Evolutionary conservation across 768 basidiomycete genomes (phyloP), one percentile per base, ranked within the genome.

Genomic region (Pisolithus microcarpus): DNA sequence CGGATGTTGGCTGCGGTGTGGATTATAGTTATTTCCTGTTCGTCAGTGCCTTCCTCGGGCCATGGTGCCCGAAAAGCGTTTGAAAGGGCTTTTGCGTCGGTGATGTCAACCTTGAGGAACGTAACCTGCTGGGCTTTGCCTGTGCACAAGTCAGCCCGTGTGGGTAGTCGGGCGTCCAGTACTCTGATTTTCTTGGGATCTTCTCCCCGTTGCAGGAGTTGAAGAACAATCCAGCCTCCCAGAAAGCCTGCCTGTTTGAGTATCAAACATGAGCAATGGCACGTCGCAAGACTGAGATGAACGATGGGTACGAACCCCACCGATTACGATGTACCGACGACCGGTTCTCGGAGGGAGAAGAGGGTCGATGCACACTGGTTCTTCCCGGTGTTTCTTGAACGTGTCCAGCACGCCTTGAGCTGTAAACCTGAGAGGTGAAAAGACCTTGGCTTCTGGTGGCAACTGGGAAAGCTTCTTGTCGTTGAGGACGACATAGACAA

Each of bases 1-100:
- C 85, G 84, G 55, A 89, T 88, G 56, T 76, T 85, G 16, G 87
- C 84, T 0, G 83, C 87, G 19, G 84, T 84, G 60, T 89, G 85
- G 63, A 87, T 85, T 8, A 90, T 76, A 1, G 87, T 86, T 19
- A 84, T 67, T 10, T 68, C 60, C 8, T 60, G 60, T 21, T 60
- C 60, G 15, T 52, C 49, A 18, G 64, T 60, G 9, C 63, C 53
- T 9, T 8, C 26, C 3, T 56, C 56, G 1, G 78, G 75, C 87
- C 87, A 90, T 0, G 84, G 75, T 4, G 78, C 75, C 19, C 59
- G 70, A 68, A 90, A 88, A 0, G 85, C 85, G 1, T 71, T 73
- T 11, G 77, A 65, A 16, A 87, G 76, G 0, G 81, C 75, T 9
- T 58, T 62, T 3, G 67, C 62, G 50, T 86, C 73, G 0, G 80